Conservation (phyloP, 163 green algal species). For the Scenedesmus sp. region DNA sequence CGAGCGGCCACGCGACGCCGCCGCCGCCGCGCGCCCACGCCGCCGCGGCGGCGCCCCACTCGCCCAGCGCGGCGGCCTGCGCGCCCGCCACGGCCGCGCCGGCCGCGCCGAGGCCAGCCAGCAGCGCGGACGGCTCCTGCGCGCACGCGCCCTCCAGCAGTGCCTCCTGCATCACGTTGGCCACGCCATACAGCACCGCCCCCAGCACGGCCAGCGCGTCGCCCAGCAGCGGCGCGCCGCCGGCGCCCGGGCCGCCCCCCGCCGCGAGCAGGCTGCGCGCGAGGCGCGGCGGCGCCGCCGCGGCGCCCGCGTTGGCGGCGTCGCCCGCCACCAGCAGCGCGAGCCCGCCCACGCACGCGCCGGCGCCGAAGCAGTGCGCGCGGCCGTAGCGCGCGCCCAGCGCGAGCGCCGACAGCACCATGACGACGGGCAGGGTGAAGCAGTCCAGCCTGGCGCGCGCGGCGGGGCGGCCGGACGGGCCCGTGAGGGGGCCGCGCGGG, state of each 20-base stretch:
- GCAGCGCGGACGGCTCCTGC: slow-evolving; percentile 44
- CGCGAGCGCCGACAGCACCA: slow-evolving; percentile 59
- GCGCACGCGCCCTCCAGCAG: slow-evolving; percentile 43
- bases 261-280: neutral
- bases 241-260: slow-evolving; percentile 53
- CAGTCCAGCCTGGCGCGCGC: no score
- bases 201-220: slow-evolving; percentile 56
- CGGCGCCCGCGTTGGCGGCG: neutral
- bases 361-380: slow-evolving; percentile 58
- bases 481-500: no score
- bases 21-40: slow-evolving; percentile 9
- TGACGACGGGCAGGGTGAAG: slow-evolving; percentile 73
- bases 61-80: slow-evolving; percentile 67
- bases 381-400: slow-evolving; percentile 60
- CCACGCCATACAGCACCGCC: slow-evolving; percentile 69
- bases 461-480: no score
- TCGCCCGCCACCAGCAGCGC: slow-evolving; percentile 62
- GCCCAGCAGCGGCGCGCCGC: slow-evolving; percentile 53
- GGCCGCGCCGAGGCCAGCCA: slow-evolving; percentile 53
- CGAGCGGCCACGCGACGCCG: slow-evolving; percentile 46
- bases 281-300: neutral
- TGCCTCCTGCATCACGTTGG: slow-evolving; percentile 73
- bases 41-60: slow-evolving; percentile 22
- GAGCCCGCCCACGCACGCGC: slow-evolving; percentile 69
- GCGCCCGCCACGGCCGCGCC: slow-evolving; percentile 51